These are phyloP conservation scores for Eimeria mitis DNA, from an alignment of 169 alveolate species.

Conservation along the genomic window DNA sequence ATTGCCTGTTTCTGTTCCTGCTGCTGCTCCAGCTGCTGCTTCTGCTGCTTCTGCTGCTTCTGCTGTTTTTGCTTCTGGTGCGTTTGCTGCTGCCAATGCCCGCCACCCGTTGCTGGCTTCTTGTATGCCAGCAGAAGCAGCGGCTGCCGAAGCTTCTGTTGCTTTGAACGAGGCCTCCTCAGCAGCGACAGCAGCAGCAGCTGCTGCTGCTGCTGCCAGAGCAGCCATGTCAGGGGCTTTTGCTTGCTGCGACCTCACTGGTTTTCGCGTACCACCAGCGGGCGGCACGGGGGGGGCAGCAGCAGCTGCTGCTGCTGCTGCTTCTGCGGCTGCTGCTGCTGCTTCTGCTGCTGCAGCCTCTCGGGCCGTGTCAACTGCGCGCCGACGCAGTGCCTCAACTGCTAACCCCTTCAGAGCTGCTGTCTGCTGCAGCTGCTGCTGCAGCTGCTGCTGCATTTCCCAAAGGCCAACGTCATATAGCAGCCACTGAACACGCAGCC, in stretches of 20 bases:
- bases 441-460: constrained; percentile 55
- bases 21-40: background rate
- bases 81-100: background rate
- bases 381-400: constrained; percentile 34
- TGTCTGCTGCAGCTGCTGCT: constrained; percentile 45
- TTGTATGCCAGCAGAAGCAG: constrained; percentile 24
- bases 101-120: constrained; percentile 30
- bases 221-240: constrained; percentile 25
- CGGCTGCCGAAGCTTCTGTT: constrained; percentile 44
- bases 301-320: constrained; percentile 9
- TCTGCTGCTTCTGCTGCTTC: background rate
- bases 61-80: constrained; percentile 17
- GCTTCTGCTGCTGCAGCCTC: constrained; percentile 39
- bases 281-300: constrained; percentile 23
- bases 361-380: constrained; percentile 27
- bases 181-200: constrained; percentile 56
- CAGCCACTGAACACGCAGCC: constrained; percentile 51
- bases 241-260: background rate
- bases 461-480: constrained; percentile 40
- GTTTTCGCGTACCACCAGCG: constrained; percentile 16
- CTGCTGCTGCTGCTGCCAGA: constrained; percentile 48
- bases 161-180: constrained; percentile 29
- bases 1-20: background rate
- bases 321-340: constrained; percentile 36
- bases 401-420: constrained; percentile 1